phyloP scores from a whole-genome alignment of 2,329 filamentous ascomycete species.

The Pseudogymnoascus sp. region DNA sequence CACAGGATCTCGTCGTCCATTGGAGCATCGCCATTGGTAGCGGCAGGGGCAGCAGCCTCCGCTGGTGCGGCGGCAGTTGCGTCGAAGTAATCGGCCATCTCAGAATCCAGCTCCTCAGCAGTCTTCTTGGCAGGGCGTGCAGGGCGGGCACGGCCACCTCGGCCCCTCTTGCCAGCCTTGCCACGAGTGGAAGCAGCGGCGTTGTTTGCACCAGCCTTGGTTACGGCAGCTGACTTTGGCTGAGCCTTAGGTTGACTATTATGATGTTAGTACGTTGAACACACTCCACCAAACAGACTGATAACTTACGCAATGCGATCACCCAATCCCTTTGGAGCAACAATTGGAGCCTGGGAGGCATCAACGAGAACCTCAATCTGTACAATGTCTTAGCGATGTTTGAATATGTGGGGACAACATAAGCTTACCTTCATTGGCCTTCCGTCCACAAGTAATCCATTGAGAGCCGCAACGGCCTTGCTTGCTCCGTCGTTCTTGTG shows the following conservation, averaged over 20 bases:
- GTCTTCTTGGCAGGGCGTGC: constrained; percentile 75
- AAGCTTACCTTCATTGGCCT: constrained; percentile 77
- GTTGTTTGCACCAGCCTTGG: constrained; percentile 62
- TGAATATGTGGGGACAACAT: neutral
- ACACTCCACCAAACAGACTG: neutral
- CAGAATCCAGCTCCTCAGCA: constrained; percentile 87
- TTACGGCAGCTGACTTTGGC: constrained; percentile 71
- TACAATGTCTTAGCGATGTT: constrained; percentile 16
- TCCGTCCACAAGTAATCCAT: constrained; percentile 84
- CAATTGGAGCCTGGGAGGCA: constrained; percentile 61
- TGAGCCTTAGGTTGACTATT: constrained; percentile 57
- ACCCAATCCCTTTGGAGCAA: constrained; percentile 64
- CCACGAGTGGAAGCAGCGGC: constrained; percentile 31
- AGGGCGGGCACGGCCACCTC: constrained; percentile 44
- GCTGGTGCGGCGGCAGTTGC: constrained; percentile 41
- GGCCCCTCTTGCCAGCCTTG: constrained; percentile 40
- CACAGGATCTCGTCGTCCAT: constrained; percentile 60
- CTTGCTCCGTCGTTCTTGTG: constrained; percentile 70
- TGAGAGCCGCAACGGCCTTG: constrained; percentile 75
- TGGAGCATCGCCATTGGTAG: constrained; percentile 25
- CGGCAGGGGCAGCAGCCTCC: constrained; percentile 40
- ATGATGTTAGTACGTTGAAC: constrained; percentile 23
- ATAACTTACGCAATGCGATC: constrained; percentile 71
- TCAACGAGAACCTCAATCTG: constrained; percentile 88
- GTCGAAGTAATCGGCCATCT: constrained; percentile 93